Conservation (phyloP, 2,329 filamentous ascomycete species). For the Arthrobotrys megalospora region DNA sequence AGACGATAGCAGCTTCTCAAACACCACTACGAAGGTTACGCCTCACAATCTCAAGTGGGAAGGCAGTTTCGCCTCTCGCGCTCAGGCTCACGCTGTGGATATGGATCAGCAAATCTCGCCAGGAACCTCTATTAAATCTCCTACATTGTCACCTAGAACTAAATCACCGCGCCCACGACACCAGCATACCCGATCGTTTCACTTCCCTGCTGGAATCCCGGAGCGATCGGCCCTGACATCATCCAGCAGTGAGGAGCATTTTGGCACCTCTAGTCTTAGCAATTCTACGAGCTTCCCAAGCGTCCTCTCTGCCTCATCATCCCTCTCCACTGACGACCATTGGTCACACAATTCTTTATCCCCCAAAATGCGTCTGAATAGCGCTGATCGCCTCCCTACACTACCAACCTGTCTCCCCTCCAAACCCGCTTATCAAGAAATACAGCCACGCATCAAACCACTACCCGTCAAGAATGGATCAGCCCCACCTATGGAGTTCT, state of each 20-base stretch:
- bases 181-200: conserved; percentile 56
- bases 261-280: conserved; percentile 64
- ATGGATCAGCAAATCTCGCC: conserved; percentile 61
- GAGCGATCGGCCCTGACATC: conserved; percentile 60
- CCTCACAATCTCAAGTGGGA: conserved; percentile 51
- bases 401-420: conserved; percentile 46
- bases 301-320: conserved; percentile 63
- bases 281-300: conserved; percentile 65
- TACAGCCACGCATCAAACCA: conserved; percentile 56
- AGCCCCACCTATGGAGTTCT: conserved; percentile 59
- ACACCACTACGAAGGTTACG: conserved; percentile 60
- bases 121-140: conserved; percentile 61
- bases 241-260: conserved; percentile 64
- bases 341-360: conserved; percentile 50
- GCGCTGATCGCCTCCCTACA: conserved; percentile 44
- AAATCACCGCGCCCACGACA: conserved; percentile 53
- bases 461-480: conserved; percentile 48
- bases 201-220: conserved; percentile 35
- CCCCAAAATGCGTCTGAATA: conserved; percentile 56
- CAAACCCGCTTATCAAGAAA: conserved; percentile 59
- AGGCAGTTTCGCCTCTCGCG: conserved; percentile 31
- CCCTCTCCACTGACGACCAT: conserved; percentile 63
- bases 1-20: conserved; percentile 62
- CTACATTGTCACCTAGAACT: conserved; percentile 49
- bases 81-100: conserved; percentile 50